Percentiles rank a stretch among this genome's conserved stretches.
These are phyloP conservation scores for Sclerotinia subarctica DNA, from an alignment of 2,329 filamentous ascomycete genomes.

Conservation along the genomic window DNA sequence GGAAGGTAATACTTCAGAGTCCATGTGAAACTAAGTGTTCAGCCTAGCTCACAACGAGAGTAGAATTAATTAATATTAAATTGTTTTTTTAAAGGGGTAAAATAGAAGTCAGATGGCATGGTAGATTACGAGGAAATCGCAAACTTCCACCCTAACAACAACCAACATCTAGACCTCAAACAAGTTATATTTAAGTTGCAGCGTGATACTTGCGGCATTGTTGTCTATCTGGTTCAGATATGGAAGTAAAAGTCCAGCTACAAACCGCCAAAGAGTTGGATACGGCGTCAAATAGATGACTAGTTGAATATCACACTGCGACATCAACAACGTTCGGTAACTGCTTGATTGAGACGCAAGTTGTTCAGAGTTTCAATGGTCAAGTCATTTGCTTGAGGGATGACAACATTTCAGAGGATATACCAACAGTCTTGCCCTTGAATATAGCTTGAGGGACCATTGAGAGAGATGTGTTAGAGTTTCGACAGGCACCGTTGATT, in stretches of 20 bases:
- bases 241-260: neutral
- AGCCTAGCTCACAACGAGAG: neutral
- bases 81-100: neutral
- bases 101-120: neutral
- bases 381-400: neutral
- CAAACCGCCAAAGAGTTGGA: neutral
- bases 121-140: neutral
- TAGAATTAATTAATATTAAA: neutral
- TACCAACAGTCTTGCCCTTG: neutral
- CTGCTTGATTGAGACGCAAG: no score
- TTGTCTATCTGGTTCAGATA: neutral
- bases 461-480: neutral
- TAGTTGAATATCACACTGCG: neutral
- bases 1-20: no score
- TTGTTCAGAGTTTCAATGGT: neutral
- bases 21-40: neutral
- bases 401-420: neutral
- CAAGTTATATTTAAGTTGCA: rapidly evolving
- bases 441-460: neutral
- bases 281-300: neutral
- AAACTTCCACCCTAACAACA: neutral
- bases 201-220: neutral
- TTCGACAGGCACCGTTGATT: neutral
- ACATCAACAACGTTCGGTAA: neutral
- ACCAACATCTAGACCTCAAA: neutral